phyloP scores from a whole-genome alignment of 2,329 filamentous ascomycete genomes.

The Aspergillus intermedius region DNA sequence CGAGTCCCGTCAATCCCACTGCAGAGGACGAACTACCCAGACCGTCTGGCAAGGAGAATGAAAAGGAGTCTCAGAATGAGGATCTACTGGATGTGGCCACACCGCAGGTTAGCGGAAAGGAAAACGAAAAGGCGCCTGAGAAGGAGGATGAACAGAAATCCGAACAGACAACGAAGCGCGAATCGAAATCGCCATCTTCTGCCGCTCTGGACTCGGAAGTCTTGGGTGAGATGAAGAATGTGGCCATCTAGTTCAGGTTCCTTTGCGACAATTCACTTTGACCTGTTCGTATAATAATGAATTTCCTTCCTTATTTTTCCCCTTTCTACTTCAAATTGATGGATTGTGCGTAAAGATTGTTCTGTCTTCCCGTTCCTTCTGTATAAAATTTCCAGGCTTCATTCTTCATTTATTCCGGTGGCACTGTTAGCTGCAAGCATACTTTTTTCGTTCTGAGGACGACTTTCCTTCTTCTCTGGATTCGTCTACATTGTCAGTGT shows the following conservation, averaged over 20 bases:
- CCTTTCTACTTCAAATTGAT: constrained; percentile 14
- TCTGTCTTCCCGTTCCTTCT: constrained; percentile 14
- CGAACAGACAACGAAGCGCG: constrained; percentile 25
- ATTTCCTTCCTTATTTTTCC: constrained; percentile 8
- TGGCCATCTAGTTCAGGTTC: constrained; percentile 32
- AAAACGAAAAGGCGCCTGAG: constrained; percentile 22
- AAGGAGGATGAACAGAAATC: constrained; percentile 16
- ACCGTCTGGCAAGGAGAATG: constrained; percentile 23
- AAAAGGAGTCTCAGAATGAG: constrained; percentile 25
- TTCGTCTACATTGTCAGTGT: constrained; percentile 20
- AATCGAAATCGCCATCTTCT: constrained; percentile 22
- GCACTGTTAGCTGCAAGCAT: constrained; percentile 20
- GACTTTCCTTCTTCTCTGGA: constrained; percentile 10
- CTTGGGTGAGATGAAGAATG: constrained; percentile 44
- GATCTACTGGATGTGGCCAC: constrained; percentile 38
- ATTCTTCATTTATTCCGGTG: constrained; percentile 14
- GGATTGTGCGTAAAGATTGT: constrained; percentile 18
- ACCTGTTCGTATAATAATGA: not conserved
- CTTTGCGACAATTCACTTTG: not conserved
- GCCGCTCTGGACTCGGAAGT: constrained; percentile 32
- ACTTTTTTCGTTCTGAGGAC: constrained; percentile 11
- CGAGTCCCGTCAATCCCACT: constrained; percentile 28
- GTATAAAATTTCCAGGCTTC: constrained; percentile 27
- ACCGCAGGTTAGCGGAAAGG: constrained; percentile 29
- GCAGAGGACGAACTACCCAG: constrained; percentile 29